A percentile compares a stretch with the other conserved stretches of the same genome.
These are phyloP conservation scores for Talaromyces pinophilus DNA, from an alignment of 2,329 filamentous ascomycete genomes.

Conservation along the genomic window DNA sequence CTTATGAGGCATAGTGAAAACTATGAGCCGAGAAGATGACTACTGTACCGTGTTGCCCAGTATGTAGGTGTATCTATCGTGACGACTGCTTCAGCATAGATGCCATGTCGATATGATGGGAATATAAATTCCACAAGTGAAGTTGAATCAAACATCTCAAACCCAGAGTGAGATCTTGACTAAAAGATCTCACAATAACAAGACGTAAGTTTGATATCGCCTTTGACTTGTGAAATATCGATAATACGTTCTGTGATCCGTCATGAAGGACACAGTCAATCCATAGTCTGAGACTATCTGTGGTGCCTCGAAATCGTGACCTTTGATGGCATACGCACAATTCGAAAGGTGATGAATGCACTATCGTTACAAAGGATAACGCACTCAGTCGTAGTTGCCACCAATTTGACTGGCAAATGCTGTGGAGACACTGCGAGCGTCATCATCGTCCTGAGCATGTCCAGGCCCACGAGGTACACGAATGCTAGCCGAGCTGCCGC, in stretches of 20 bases:
- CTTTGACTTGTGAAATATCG: neutral
- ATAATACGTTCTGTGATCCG: neutral
- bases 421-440: constrained; percentile 93
- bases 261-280: neutral
- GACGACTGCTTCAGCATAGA: neutral
- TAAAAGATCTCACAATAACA: neutral
- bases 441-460: constrained; percentile 69
- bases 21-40: neutral
- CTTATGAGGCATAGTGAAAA: neutral
- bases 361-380: neutral
- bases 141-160: neutral
- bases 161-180: neutral
- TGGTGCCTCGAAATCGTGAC: neutral
- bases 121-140: neutral
- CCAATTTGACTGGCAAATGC: constrained; percentile 95
- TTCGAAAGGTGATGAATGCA: constrained; percentile 1
- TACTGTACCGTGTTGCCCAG: neutral
- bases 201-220: neutral
- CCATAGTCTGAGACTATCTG: neutral
- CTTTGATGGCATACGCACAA: constrained; percentile 4
- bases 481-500: constrained; percentile 57
- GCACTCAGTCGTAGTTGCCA: constrained; percentile 60
- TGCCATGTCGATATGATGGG: constrained; percentile 6
- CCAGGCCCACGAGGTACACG: constrained; percentile 51
- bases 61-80: neutral